phyloP scores from a whole-genome alignment of 306 rosid genomes.

The Ceratonia siliqua region DNA sequence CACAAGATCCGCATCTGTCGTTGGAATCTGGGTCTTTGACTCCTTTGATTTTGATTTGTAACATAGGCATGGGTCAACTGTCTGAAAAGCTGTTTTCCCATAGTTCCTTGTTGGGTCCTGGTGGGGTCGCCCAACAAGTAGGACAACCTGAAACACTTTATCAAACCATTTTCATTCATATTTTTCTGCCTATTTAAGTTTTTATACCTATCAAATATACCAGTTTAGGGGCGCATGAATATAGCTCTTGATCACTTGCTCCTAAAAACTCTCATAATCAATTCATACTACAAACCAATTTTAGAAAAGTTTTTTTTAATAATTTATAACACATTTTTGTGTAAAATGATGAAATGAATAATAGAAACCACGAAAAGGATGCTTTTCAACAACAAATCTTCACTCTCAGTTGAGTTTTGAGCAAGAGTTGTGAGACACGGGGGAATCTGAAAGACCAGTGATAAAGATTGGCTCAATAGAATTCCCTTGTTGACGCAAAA shows the following conservation, averaged over 20 bases:
- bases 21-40: too few species aligned
- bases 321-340: background rate
- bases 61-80: too few species aligned
- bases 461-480: background rate
- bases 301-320: too few species aligned
- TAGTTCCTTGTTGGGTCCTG: too few species aligned
- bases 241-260: too few species aligned
- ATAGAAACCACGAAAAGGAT: background rate
- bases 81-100: too few species aligned
- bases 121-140: too few species aligned
- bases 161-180: too few species aligned
- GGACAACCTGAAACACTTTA: too few species aligned
- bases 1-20: too few species aligned
- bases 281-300: too few species aligned
- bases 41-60: too few species aligned
- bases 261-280: background rate
- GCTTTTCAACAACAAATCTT: background rate
- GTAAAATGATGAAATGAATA: background rate
- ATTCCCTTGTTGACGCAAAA: background rate
- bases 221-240: background rate
- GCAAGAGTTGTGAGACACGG: slow-evolving; percentile 25
- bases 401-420: slow-evolving; percentile 21
- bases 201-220: background rate
- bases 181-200: background rate
- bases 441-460: slow-evolving; percentile 30